A percentile compares a stretch with the other conserved stretches of the same genome.
Evolutionary conservation across 2,329 filamentous ascomycete species (phyloP).

Genomic region (Aspergillus sergii): DNA sequence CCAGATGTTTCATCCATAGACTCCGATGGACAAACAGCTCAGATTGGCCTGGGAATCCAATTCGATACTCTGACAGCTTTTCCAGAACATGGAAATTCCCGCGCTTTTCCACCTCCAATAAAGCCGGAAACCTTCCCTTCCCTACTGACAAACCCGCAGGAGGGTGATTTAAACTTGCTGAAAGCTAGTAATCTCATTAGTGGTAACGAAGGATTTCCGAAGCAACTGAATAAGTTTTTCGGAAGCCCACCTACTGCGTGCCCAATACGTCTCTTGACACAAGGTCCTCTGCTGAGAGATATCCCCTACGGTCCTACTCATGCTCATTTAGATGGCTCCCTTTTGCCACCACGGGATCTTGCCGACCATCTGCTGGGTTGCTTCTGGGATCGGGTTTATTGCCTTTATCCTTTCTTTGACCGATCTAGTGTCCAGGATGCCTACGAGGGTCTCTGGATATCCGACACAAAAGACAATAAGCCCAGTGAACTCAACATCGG

Average conservation of each 20-base stretch:
- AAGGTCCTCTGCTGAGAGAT: constrained; percentile 5
- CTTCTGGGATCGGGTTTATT: constrained; percentile 45
- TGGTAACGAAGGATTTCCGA: constrained; percentile 17
- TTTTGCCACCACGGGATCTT: constrained; percentile 44
- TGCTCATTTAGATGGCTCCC: constrained; percentile 34
- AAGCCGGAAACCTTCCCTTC: not conserved
- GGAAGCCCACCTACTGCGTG: constrained; percentile 45
- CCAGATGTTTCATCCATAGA: not conserved
- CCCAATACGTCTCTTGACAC: constrained; percentile 39
- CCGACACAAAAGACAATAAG: constrained; percentile 17
- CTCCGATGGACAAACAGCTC: not conserved
- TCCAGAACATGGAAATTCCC: not conserved
- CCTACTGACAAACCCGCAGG: constrained; percentile 1
- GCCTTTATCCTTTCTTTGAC: constrained; percentile 51
- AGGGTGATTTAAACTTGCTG: constrained; percentile 38
- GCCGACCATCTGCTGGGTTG: constrained; percentile 46
- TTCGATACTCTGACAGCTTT: not conserved
- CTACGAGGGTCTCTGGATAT: constrained; percentile 44
- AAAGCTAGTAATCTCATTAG: constrained; percentile 40
- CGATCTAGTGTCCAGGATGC: constrained; percentile 44
- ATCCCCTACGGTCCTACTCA: constrained; percentile 12
- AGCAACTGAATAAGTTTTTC: constrained; percentile 36
- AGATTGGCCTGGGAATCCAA: not conserved
- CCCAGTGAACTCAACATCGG: constrained; percentile 34
- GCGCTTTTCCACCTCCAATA: not conserved